These are phyloP conservation scores for Alternaria viburni DNA, from an alignment of 2,329 filamentous ascomycete species.

Conservation along the genomic window DNA sequence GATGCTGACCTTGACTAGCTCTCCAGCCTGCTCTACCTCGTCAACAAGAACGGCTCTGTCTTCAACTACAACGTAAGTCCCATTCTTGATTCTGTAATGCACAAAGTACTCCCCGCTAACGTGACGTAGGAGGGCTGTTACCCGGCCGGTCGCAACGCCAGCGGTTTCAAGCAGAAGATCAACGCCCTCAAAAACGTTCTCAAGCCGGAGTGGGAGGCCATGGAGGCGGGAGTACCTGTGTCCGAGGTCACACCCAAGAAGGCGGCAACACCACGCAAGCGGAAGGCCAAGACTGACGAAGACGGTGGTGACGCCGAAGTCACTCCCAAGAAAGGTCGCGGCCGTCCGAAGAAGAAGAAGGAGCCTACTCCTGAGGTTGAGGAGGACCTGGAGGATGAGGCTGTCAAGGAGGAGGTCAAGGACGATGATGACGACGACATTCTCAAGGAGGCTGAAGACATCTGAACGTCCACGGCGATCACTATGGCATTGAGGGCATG, in stretches of 20 bases:
- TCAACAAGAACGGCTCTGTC: constrained; percentile 10
- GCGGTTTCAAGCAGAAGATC: constrained; percentile 30
- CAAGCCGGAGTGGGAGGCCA: constrained; percentile 19
- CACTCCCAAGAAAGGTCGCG: constrained; percentile 9
- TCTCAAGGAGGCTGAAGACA: background rate
- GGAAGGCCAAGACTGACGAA: constrained; percentile 17
- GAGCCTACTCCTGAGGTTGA: background rate
- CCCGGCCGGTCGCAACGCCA: constrained; percentile 25
- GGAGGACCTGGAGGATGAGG: background rate
- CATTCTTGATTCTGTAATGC: background rate
- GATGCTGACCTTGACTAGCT: constrained; percentile 20
- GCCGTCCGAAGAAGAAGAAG: constrained; percentile 2
- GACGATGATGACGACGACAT: background rate
- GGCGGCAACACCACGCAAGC: constrained; percentile 21
- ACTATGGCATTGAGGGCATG: background rate
- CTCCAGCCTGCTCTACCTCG: constrained; percentile 13
- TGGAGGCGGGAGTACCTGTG: constrained; percentile 17
- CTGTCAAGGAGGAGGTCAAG: constrained; percentile 3
- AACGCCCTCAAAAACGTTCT: constrained; percentile 15
- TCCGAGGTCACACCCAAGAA: constrained; percentile 4
- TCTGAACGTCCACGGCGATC: background rate
- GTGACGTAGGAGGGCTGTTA: constrained; percentile 21
- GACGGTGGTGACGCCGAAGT: background rate
- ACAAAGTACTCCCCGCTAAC: background rate
- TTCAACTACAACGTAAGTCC: constrained; percentile 21